Evolutionary conservation across 2,329 filamentous ascomycete genomes (phyloP).

Genomic region (Colletotrichum musicola): DNA sequence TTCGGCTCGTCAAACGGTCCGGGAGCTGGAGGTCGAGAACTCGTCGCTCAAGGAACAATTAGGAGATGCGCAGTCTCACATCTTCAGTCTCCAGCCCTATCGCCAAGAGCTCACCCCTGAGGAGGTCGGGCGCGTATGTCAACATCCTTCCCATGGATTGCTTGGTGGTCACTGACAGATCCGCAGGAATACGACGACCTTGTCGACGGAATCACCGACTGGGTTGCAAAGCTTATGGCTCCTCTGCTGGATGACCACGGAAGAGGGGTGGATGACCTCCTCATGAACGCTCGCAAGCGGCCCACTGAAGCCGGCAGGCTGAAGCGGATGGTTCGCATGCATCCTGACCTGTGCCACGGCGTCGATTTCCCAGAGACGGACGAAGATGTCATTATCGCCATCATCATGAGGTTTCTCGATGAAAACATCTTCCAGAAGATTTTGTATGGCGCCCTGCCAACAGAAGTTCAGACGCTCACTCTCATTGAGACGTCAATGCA

Average conservation of each 20-base stretch:
- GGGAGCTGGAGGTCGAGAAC: constrained; percentile 46
- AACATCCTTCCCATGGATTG: neutral
- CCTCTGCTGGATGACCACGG: constrained; percentile 47
- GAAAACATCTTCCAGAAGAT: constrained; percentile 51
- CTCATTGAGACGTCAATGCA: constrained; percentile 52
- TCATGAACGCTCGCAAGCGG: constrained; percentile 42
- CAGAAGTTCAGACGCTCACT: constrained; percentile 46
- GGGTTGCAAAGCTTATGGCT: constrained; percentile 51
- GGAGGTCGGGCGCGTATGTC: constrained; percentile 51
- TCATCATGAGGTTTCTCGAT: constrained; percentile 52
- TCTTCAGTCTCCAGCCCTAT: constrained; percentile 57
- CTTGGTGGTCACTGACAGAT: constrained; percentile 31
- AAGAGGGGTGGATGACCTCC: constrained; percentile 43
- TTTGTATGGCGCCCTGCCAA: constrained; percentile 45
- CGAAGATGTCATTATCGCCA: constrained; percentile 50
- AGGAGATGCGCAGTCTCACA: constrained; percentile 53
- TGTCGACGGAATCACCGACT: constrained; percentile 50
- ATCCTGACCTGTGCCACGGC: constrained; percentile 50
- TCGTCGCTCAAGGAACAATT: constrained; percentile 46
- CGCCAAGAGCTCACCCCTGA: constrained; percentile 52
- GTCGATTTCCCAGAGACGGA: constrained; percentile 52
- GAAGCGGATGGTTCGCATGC: constrained; percentile 43
- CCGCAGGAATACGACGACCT: constrained; percentile 52
- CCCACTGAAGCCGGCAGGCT: constrained; percentile 45
- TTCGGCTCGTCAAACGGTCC: constrained; percentile 40